phyloP scores from a whole-genome alignment of 2,329 filamentous ascomycete species.

The Cladosporium colombiae region DNA sequence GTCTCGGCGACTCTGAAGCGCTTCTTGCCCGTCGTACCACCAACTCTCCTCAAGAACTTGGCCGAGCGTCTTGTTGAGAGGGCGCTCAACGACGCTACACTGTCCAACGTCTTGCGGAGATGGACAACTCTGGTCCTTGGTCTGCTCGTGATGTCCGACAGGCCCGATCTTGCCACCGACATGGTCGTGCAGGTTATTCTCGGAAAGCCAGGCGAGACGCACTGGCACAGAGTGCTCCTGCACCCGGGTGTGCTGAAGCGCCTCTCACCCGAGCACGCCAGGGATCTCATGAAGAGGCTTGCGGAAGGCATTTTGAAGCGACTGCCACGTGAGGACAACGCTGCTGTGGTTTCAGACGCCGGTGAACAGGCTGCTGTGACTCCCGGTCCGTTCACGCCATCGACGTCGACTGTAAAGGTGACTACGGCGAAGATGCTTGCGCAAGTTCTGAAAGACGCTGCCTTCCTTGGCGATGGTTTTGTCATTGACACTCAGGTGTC shows the following conservation, averaged over 20 bases:
- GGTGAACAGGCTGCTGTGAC: not conserved
- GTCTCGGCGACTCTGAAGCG: not conserved
- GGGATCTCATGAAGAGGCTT: conserved; percentile 34
- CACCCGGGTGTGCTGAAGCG: conserved; percentile 35
- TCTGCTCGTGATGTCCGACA: conserved; percentile 17
- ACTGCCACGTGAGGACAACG: not conserved
- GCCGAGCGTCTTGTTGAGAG: not conserved
- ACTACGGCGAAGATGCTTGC: conserved; percentile 47
- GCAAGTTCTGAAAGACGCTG: conserved; percentile 38
- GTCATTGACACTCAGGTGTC: conserved; percentile 36
- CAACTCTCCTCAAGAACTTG: not conserved
- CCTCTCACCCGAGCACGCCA: conserved; percentile 36
- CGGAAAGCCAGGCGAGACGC: conserved; percentile 38
- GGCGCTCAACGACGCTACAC: not conserved
- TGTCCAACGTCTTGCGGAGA: not conserved
- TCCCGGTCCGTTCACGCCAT: not conserved
- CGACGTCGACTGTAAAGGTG: conserved; percentile 34
- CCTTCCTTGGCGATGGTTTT: conserved; percentile 37
- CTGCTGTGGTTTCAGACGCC: not conserved
- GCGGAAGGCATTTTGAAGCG: conserved; percentile 15
- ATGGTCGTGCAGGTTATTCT: conserved; percentile 18
- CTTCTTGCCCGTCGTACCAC: not conserved
- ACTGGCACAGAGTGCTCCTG: conserved; percentile 45
- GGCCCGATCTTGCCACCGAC: conserved; percentile 2
- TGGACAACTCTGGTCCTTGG: conserved; percentile 20